Base-by-base conservation (phyloP, 192 early-diverging fungal genomes). In the Coemansia asiatica region DNA sequence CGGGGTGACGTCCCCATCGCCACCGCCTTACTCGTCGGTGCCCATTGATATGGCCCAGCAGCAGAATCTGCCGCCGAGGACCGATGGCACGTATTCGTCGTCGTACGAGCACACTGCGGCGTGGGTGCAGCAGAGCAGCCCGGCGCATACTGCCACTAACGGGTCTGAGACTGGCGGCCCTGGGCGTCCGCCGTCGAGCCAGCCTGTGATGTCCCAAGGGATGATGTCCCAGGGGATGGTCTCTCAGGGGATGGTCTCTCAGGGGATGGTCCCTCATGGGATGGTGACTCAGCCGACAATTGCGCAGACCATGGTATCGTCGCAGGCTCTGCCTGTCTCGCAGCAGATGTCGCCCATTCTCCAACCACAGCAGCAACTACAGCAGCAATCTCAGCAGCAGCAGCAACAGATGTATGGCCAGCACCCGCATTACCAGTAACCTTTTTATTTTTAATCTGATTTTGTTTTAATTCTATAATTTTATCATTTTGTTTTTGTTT, bases 51-150 rank as follows among this genome's bases (percentile, higher is more conserved):
- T 51, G n/a, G 3, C 7, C 31, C 6, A 16, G 0, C 36, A 44
- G 23, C 19, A 18, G 10, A 49, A 15, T 10, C 19, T 71, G 57
- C 77, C 77, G 38, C 28, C 67, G 19, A 68, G 72, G 15, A 71
- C 71, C 0, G 77, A 80, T n/a, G 78, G 72, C 53, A 71, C 69
- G 36, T 81, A 81, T 50, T 81, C 78, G 61, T 81, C 78, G 33
- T 81, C 72, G 29, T 81, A 81, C 28, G 78, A 81, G 59, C 78
- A 81, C 13, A 81, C 72, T 21, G 72, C 72, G 18, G 72, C 72
- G 12, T 81, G 78, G 78, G 78, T 81, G 51, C 69, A 75, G 51
- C 69, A 75, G 54, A 65, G 72, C 12, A 67, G 56, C 25, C 53
- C 68, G 10, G 68, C 77, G 48, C 77, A 80, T 16, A 64, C 77